These are phyloP conservation scores for Iodosphaeria phyllophila DNA, from an alignment of 2,329 filamentous ascomycete species.

Conservation along the genomic window DNA sequence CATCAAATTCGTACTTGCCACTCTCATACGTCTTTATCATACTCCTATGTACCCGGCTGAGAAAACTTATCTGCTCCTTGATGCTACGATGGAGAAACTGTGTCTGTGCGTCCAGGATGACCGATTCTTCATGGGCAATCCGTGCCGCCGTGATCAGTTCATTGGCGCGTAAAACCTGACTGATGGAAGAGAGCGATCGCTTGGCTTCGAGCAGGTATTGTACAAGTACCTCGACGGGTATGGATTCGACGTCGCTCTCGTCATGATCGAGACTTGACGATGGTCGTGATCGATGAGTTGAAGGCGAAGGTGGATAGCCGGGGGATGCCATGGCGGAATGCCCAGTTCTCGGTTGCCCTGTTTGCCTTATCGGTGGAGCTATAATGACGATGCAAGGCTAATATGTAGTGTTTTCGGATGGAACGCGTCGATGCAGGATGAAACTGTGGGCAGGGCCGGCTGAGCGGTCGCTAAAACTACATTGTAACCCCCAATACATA, in stretches of 20 bases:
- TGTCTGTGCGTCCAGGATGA: slow-evolving; percentile 51
- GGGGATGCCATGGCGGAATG: no score
- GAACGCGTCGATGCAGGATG: no score
- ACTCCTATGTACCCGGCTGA: slow-evolving; percentile 29
- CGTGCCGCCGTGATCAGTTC: slow-evolving; percentile 67
- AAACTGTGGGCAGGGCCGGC: no score
- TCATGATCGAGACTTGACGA: slow-evolving; percentile 13
- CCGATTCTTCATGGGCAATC: slow-evolving; percentile 57
- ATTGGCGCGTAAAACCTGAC: slow-evolving; percentile 67
- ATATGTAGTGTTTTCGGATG: no score
- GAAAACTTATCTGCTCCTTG: slow-evolving; percentile 31
- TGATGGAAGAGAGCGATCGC: slow-evolving; percentile 68
- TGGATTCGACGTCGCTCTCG: slow-evolving; percentile 15
- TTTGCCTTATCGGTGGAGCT: no score
- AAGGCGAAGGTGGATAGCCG: no score
- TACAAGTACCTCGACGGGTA: slow-evolving; percentile 59
- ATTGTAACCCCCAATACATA: no score
- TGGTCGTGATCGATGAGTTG: slow-evolving; percentile 7
- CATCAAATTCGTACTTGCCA: slow-evolving; percentile 39
- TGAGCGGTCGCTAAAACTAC: no score
- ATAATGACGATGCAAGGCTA: no score
- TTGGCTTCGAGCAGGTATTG: slow-evolving; percentile 75
- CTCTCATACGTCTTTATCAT: slow-evolving; percentile 36
- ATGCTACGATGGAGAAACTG: slow-evolving; percentile 48
- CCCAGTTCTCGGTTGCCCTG: no score